A percentile compares a stretch with the other conserved stretches of the same genome.
These are phyloP conservation scores for Thymus quinquecostatus DNA, from an alignment of 257 asterid genomes.

Conservation along the genomic window DNA sequence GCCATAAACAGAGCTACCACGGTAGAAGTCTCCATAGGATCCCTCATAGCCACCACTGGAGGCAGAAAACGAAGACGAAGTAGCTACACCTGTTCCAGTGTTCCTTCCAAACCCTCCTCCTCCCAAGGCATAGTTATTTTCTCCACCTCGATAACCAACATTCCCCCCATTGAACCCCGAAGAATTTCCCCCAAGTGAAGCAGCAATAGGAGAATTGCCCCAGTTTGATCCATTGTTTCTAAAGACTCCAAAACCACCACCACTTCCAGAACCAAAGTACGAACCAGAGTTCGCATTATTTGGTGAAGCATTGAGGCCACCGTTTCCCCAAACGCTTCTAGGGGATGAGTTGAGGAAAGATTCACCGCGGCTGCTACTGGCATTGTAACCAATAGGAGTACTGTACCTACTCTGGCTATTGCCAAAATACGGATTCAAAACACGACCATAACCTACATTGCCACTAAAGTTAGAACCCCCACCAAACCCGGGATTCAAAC, in stretches of 20 bases:
- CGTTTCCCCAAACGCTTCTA: constrained; percentile 72
- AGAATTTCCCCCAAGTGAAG: constrained; percentile 43
- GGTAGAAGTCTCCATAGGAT: constrained; percentile 49
- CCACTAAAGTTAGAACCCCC: constrained; percentile 46
- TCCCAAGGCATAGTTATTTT: constrained; percentile 46
- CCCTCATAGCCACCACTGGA: constrained; percentile 51
- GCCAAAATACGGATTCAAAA: constrained; percentile 62
- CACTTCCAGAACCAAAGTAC: constrained; percentile 54
- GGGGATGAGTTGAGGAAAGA: constrained; percentile 57
- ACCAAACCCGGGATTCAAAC: constrained; percentile 46
- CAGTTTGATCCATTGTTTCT: constrained; percentile 51
- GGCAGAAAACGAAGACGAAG: constrained; percentile 46
- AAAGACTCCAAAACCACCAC: constrained; percentile 47
- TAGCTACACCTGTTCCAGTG: constrained; percentile 34
- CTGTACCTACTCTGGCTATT: constrained; percentile 61
- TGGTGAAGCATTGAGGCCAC: constrained; percentile 38
- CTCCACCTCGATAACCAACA: constrained; percentile 52
- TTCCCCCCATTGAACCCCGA: constrained; percentile 41
- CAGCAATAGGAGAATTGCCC: constrained; percentile 48
- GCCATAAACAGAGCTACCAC: constrained; percentile 50
- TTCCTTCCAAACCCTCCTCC: constrained; percentile 52
- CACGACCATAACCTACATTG: constrained; percentile 60
- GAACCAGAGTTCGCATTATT: constrained; percentile 47
- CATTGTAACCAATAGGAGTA: constrained; percentile 72
- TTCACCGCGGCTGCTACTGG: constrained; percentile 54